These are phyloP conservation scores for Thelonectria rubi DNA, from an alignment of 2,329 filamentous ascomycete genomes.

Conservation along the genomic window DNA sequence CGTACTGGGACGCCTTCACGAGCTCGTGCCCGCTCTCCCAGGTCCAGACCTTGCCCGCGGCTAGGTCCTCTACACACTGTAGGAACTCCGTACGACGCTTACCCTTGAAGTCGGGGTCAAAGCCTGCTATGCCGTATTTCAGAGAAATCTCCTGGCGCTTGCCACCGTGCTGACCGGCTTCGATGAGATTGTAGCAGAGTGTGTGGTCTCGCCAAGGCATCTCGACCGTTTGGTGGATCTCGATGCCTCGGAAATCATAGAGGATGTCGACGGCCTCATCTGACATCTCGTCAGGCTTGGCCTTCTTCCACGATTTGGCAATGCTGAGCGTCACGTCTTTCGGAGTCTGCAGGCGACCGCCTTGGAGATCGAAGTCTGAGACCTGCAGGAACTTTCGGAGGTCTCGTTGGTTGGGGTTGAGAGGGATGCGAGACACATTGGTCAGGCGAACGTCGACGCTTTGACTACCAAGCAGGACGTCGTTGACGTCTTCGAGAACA, in stretches of 20 bases:
- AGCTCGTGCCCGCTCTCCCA: constrained; percentile 47
- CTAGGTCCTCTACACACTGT: constrained; percentile 43
- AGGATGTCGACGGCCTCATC: constrained; percentile 32
- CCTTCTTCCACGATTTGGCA: constrained; percentile 19
- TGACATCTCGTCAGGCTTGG: background rate
- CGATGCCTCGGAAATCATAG: constrained; percentile 60
- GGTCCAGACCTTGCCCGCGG: constrained; percentile 45
- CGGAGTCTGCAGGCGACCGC: constrained; percentile 54
- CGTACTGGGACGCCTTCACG: constrained; percentile 40
- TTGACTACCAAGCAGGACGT: constrained; percentile 57
- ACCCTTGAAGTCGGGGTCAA: background rate
- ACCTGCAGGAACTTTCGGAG: constrained; percentile 55
- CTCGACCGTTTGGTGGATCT: constrained; percentile 59
- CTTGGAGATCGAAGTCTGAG: constrained; percentile 57
- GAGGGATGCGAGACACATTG: constrained; percentile 48
- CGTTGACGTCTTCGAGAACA: constrained; percentile 44
- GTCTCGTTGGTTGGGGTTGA: constrained; percentile 49
- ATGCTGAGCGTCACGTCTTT: constrained; percentile 33
- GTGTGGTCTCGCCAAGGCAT: constrained; percentile 55
- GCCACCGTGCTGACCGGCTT: constrained; percentile 61
- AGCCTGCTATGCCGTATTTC: constrained; percentile 18
- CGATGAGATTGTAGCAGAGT: constrained; percentile 61
- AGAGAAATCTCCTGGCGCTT: constrained; percentile 61
- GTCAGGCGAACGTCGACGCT: constrained; percentile 60
- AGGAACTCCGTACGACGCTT: constrained; percentile 37